phyloP scores from a whole-genome alignment of 176 grass and related monocot genomes.

The Dendrocalamus sinicus region DNA sequence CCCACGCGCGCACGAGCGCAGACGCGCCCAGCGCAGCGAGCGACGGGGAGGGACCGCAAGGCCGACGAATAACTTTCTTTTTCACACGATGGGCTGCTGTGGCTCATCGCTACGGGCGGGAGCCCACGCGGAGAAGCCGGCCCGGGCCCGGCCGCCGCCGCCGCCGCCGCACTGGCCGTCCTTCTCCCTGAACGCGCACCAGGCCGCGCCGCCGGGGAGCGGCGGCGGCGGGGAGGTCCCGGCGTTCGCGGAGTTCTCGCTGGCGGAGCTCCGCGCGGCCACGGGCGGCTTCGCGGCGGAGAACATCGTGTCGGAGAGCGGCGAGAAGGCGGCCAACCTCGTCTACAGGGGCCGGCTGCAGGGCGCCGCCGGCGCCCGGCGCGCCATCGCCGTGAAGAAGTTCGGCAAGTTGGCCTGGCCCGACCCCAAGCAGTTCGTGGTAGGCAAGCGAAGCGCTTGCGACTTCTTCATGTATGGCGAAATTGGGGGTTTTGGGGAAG shows the following conservation, averaged over 20 bases:
- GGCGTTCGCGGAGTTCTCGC: constrained; percentile 68
- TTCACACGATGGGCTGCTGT: constrained; percentile 80
- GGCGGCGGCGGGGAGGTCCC: constrained; percentile 38
- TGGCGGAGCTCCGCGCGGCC: constrained; percentile 69
- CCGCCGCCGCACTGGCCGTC: constrained; percentile 25
- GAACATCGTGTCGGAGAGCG: constrained; percentile 84
- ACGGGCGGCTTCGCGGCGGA: constrained; percentile 60
- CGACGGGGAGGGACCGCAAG: background rate
- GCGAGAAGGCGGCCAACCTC: constrained; percentile 77
- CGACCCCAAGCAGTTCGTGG: constrained; percentile 91
- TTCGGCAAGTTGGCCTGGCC: constrained; percentile 88
- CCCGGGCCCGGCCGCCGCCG: constrained; percentile 11
- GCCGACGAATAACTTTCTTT: constrained; percentile 3
- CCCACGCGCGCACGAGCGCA: constrained; percentile 7
- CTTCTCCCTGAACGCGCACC: constrained; percentile 41
- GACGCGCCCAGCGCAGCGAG: background rate
- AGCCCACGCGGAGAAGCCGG: constrained; percentile 62
- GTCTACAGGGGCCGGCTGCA: constrained; percentile 72
- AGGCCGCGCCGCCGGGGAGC: constrained; percentile 16
- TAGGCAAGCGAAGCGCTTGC: constrained; percentile 18
- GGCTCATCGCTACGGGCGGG: constrained; percentile 59
- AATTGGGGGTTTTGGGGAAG: constrained; percentile 6
- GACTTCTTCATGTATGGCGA: background rate
- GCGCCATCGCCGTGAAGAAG: constrained; percentile 88
- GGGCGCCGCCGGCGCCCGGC: constrained; percentile 8